These are phyloP conservation scores for Lathyrus aphaca DNA, from an alignment of 306 rosid species.

Conservation along the genomic window DNA sequence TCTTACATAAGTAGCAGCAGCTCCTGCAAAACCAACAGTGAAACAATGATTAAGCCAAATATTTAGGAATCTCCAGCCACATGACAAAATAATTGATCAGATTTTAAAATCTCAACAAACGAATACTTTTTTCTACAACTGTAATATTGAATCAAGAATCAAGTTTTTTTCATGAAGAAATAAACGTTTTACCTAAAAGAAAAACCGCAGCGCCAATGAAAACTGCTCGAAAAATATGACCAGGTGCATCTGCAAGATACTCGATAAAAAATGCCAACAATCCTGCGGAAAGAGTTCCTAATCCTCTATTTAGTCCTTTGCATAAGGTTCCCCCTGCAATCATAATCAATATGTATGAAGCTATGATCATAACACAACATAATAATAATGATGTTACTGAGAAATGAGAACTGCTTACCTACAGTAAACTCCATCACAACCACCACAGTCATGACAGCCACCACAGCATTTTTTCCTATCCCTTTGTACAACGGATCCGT, in stretches of 20 bases:
- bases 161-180: not conserved
- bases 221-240: constrained; percentile 55
- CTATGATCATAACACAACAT: not conserved
- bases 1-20: constrained; percentile 77
- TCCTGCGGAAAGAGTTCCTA: constrained; percentile 87
- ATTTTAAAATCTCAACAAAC: not conserved
- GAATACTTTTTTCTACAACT: not conserved
- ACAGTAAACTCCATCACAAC: constrained; percentile 92
- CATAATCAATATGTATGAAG: constrained; percentile 4
- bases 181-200: constrained; percentile 57
- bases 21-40: constrained; percentile 54
- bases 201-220: constrained; percentile 83
- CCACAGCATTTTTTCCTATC: constrained; percentile 69
- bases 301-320: constrained; percentile 93
- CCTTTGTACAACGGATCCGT: constrained; percentile 69
- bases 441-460: constrained; percentile 97
- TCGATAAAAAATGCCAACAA: constrained; percentile 72
- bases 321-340: constrained; percentile 80
- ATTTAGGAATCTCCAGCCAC: not conserved
- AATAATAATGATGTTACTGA: constrained; percentile 1
- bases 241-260: constrained; percentile 59
- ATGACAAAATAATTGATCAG: not conserved
- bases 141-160: not conserved
- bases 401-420: constrained; percentile 46
- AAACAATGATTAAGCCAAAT: not conserved